A percentile compares a stretch with the other conserved stretches of the same genome.
Conservation (phyloP, 441 rosid species). For the Metrosideros polymorpha region DNA sequence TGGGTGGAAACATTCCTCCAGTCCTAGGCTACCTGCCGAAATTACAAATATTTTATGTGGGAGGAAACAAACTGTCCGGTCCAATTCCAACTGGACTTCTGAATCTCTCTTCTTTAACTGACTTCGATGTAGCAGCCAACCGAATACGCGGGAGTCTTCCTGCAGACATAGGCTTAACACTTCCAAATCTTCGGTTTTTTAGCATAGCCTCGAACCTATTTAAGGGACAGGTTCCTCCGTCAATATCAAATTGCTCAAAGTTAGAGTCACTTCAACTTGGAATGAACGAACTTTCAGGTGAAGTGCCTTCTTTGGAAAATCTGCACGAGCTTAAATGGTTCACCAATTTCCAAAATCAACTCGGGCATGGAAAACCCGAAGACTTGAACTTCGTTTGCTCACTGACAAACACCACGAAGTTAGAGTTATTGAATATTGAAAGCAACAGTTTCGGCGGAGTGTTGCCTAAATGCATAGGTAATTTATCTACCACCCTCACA, state of each 20-base stretch:
- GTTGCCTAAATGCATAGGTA: neutral
- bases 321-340: neutral
- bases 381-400: slow-evolving; percentile 4
- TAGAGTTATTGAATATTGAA: neutral
- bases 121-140: accelerated
- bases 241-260: slow-evolving; percentile 11
- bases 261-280: neutral
- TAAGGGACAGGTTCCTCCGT: neutral
- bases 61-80: neutral
- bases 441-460: neutral
- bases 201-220: neutral
- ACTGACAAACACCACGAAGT: neutral
- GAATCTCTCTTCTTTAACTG: neutral
- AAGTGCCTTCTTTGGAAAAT: slow-evolving; percentile 1
- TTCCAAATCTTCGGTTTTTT: neutral
- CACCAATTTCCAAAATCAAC: neutral
- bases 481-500: neutral
- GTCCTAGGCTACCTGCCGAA: neutral
- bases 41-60: accelerated
- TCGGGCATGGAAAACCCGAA: neutral
- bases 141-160: neutral
- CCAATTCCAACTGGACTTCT: neutral
- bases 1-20: neutral
- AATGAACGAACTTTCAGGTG: neutral
- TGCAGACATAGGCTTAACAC: neutral